phyloP scores from a whole-genome alignment of 1,284 basidiomycete species.

The Microbotryomycetes sp. region DNA sequence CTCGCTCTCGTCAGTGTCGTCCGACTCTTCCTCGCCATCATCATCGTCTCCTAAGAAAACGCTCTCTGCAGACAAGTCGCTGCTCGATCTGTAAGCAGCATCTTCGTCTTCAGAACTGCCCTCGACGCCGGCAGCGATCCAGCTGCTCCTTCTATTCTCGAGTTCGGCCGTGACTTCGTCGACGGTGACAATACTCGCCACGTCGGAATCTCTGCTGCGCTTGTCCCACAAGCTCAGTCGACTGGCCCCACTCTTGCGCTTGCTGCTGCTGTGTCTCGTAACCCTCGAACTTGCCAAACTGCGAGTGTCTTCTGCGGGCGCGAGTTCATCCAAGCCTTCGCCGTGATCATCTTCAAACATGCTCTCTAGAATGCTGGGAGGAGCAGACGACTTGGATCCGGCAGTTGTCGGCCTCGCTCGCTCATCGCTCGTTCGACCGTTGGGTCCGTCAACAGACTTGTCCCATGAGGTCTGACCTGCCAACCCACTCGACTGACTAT shows the following conservation, averaged over 20 bases:
- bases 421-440: neutral
- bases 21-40: slow-evolving; percentile 35
- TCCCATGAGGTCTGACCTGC: neutral
- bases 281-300: neutral
- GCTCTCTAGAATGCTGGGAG: neutral
- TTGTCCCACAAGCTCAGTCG: slow-evolving; percentile 19
- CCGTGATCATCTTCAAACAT: neutral
- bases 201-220: slow-evolving; percentile 48
- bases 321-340: neutral
- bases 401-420: too few relatives aligned
- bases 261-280: neutral
- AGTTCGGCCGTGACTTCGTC: slow-evolving; percentile 97
- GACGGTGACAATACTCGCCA: slow-evolving; percentile 85
- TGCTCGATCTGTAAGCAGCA: slow-evolving; percentile 33
- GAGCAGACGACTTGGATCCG: neutral
- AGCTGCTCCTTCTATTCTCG: slow-evolving; percentile 64
- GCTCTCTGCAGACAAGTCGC: slow-evolving; percentile 36
- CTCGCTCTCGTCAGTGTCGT: slow-evolving; percentile 34
- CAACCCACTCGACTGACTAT: slow-evolving; percentile 4
- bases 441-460: neutral
- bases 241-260: neutral
- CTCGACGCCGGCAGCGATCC: slow-evolving; percentile 43
- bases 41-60: slow-evolving; percentile 25
- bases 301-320: neutral
- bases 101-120: slow-evolving; percentile 42